These are phyloP conservation scores for Coffea humblotiana DNA, from an alignment of 305 asterid species.

Conservation along the genomic window DNA sequence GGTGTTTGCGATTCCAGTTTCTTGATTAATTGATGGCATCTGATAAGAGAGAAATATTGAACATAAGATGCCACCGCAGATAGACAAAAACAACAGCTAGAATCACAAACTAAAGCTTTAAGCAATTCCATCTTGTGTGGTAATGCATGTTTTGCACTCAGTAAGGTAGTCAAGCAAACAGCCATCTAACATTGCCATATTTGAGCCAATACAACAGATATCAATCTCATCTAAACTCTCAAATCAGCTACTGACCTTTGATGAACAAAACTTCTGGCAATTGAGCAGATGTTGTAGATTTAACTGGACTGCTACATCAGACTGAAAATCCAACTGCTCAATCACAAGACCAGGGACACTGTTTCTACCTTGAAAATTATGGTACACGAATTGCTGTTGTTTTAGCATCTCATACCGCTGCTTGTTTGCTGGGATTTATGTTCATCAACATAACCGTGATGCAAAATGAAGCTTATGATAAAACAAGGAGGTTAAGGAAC, in stretches of 20 bases:
- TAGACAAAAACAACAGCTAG: too few species aligned
- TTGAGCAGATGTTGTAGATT: not conserved
- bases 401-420: not conserved
- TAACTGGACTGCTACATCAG: not conserved
- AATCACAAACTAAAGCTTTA: too few species aligned
- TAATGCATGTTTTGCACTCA: too few species aligned
- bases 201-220: not conserved
- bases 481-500: not conserved
- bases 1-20: constrained; percentile 44
- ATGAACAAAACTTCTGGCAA: not conserved
- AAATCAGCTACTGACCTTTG: not conserved
- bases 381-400: not conserved
- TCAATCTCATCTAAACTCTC: not conserved
- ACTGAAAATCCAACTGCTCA: not conserved
- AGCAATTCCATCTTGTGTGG: too few species aligned
- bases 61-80: not conserved
- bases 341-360: not conserved
- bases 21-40: constrained; percentile 69
- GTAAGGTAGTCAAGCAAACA: too few species aligned
- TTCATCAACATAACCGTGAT: not conserved
- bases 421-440: not conserved
- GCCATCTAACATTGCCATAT: not conserved
- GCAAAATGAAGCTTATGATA: not conserved
- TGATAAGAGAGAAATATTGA: constrained; percentile 9
- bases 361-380: not conserved